Percentiles rank a stretch among this genome's conserved stretches.
These are phyloP conservation scores for Candida taoyuanica DNA, from an alignment of 805 yeast genomes.

Conservation along the genomic window DNA sequence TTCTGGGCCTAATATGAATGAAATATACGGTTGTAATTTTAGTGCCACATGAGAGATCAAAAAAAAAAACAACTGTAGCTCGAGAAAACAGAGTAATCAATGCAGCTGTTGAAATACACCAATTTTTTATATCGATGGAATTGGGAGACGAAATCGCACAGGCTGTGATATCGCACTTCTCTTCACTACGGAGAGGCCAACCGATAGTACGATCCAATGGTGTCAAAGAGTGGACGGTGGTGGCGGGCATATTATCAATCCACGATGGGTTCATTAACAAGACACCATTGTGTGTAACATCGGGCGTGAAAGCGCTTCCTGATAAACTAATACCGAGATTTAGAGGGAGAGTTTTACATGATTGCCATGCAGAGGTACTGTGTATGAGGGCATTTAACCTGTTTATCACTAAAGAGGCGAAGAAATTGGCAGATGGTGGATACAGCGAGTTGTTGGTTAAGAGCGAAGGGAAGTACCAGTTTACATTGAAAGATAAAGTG, in stretches of 20 bases:
- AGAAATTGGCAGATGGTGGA: constrained; percentile 5
- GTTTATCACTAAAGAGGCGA: constrained; percentile 18
- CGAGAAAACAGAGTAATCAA: too few relatives aligned
- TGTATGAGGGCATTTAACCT: constrained; percentile 65
- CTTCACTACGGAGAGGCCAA: constrained; percentile 38
- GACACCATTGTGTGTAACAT: constrained; percentile 39
- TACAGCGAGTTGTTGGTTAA: constrained; percentile 12
- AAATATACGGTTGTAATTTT: too few relatives aligned
- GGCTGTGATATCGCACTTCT: constrained; percentile 7
- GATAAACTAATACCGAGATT: constrained; percentile 40
- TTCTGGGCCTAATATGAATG: not conserved
- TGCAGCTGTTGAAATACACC: too few relatives aligned
- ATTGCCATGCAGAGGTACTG: constrained; percentile 85
- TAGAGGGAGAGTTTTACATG: constrained; percentile 70
- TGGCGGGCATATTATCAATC: constrained; percentile 64
- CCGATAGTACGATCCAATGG: constrained; percentile 63
- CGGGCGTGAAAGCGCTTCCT: constrained; percentile 83
- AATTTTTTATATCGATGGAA: too few relatives aligned
- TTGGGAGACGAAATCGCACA: constrained; percentile 6
- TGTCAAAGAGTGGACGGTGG: constrained; percentile 73
- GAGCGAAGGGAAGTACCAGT: constrained; percentile 17
- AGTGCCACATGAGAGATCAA: too few relatives aligned
- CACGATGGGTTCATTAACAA: constrained; percentile 6
- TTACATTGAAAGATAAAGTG: constrained; percentile 32
- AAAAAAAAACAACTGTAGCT: too few relatives aligned